phyloP scores from a whole-genome alignment of 768 basidiomycete species.

The Multifurca ochricompacta region DNA sequence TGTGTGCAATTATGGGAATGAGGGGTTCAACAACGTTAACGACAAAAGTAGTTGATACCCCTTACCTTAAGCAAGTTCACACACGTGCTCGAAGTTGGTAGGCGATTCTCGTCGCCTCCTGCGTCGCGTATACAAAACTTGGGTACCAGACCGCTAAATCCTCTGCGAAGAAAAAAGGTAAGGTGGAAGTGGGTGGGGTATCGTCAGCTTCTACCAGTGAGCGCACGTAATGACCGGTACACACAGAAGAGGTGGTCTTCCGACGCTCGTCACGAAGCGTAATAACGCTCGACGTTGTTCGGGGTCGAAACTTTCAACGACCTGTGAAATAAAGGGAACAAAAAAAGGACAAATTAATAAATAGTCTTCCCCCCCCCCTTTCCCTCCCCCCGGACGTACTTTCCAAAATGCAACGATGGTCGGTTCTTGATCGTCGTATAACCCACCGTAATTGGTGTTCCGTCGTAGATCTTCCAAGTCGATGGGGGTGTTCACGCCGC shows the following conservation, averaged over 20 bases:
- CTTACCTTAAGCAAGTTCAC: constrained; percentile 84
- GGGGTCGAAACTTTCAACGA: constrained; percentile 71
- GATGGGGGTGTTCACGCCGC: constrained; percentile 79
- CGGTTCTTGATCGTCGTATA: constrained; percentile 59
- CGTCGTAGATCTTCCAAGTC: constrained; percentile 72
- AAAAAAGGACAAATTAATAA: not conserved
- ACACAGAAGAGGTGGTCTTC: constrained; percentile 79
- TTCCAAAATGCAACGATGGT: constrained; percentile 83
- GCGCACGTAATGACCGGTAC: constrained; percentile 23
- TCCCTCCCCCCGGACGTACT: constrained; percentile 31
- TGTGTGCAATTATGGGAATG: constrained; percentile 23
- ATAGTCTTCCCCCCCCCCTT: not conserved
- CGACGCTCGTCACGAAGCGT: constrained; percentile 90
- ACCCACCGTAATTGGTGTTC: constrained; percentile 78
- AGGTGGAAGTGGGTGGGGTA: not conserved
- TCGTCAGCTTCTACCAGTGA: too few species aligned
- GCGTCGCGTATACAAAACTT: constrained; percentile 84
- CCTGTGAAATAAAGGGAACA: constrained; percentile 33
- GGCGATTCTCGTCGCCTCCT: constrained; percentile 58
- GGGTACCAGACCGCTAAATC: constrained; percentile 82
- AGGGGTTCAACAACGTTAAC: not conserved
- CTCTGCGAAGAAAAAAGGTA: constrained; percentile 33
- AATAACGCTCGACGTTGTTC: constrained; percentile 72
- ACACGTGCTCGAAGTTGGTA: constrained; percentile 80
- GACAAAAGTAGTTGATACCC: not conserved